These are phyloP conservation scores for Hypoxylon sp. DNA, from an alignment of 2,329 filamentous ascomycete genomes.

Conservation along the genomic window DNA sequence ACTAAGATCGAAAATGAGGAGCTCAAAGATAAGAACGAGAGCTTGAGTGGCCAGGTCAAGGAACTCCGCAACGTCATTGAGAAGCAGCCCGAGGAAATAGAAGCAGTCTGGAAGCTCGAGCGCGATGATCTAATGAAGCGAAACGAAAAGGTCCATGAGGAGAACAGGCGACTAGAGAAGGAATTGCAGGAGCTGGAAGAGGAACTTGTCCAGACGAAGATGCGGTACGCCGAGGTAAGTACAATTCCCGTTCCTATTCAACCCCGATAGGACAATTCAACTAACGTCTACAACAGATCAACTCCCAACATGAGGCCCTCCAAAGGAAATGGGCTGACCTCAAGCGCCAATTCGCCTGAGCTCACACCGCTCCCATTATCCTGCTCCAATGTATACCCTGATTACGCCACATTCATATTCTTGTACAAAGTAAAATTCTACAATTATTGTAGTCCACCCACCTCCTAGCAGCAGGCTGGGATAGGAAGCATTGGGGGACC, in stretches of 20 bases:
- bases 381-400: slow-evolving; percentile 11
- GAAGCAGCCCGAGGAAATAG: slow-evolving; percentile 89
- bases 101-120: slow-evolving; percentile 83
- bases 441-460: slow-evolving; percentile 31
- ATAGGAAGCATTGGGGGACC: slow-evolving; percentile 9
- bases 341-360: slow-evolving; percentile 68
- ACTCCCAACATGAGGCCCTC: slow-evolving; percentile 78
- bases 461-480: slow-evolving; percentile 9
- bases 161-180: slow-evolving; percentile 90
- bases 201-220: slow-evolving; percentile 91
- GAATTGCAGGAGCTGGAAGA: slow-evolving; percentile 93
- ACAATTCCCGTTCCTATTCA: neutral
- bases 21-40: slow-evolving; percentile 90
- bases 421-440: slow-evolving; percentile 43
- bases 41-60: slow-evolving; percentile 84
- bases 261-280: neutral
- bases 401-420: slow-evolving; percentile 30
- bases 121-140: slow-evolving; percentile 93
- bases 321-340: slow-evolving; percentile 84
- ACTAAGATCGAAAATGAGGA: slow-evolving; percentile 95
- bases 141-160: slow-evolving; percentile 93
- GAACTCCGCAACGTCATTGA: slow-evolving; percentile 91
- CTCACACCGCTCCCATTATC: neutral
- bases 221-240: slow-evolving; percentile 94
- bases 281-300: slow-evolving; percentile 68